Conservation (phyloP, 2,329 filamentous ascomycete genomes). For the Pleomassaria siparia region DNA sequence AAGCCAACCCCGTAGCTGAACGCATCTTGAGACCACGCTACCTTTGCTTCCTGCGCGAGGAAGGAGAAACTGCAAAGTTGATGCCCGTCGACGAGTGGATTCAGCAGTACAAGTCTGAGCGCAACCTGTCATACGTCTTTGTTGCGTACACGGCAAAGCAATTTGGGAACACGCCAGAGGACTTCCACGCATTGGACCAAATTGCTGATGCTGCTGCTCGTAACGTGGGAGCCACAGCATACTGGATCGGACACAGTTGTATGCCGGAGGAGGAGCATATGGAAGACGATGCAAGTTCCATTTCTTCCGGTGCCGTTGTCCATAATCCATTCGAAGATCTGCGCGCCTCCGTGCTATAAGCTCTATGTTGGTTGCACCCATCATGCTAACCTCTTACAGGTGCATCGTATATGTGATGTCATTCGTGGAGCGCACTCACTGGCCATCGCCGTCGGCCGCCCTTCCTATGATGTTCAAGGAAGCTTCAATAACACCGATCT, state of each 20-base stretch:
- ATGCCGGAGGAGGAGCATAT: slow-evolving; percentile 40
- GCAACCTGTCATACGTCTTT: slow-evolving; percentile 41
- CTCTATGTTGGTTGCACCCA: not conserved
- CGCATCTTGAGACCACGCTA: slow-evolving; percentile 29
- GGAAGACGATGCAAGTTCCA: slow-evolving; percentile 32
- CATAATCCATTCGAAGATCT: too few species aligned
- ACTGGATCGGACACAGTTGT: slow-evolving; percentile 50
- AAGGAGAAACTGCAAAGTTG: slow-evolving; percentile 18
- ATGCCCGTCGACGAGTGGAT: slow-evolving; percentile 33
- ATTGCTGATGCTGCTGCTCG: slow-evolving; percentile 45
- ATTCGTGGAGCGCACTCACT: slow-evolving; percentile 47
- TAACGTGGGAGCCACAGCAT: slow-evolving; percentile 42
- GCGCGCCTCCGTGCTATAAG: too few species aligned
- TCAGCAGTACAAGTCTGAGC: slow-evolving; percentile 20
- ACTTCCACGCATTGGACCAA: slow-evolving; percentile 32
- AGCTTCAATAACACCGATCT: slow-evolving; percentile 26
- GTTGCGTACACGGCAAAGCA: slow-evolving; percentile 47
- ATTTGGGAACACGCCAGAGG: slow-evolving; percentile 31
- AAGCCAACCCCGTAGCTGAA: slow-evolving; percentile 27
- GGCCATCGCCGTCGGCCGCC: slow-evolving; percentile 45
- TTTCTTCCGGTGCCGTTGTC: too few species aligned
- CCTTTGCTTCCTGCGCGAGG: slow-evolving; percentile 31
- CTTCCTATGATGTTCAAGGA: slow-evolving; percentile 17
- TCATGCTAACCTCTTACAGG: slow-evolving; percentile 13
- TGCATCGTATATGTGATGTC: slow-evolving; percentile 51